Conservation (phyloP, 2,329 filamentous ascomycete species). For the Magnaporthiopsis poae region DNA sequence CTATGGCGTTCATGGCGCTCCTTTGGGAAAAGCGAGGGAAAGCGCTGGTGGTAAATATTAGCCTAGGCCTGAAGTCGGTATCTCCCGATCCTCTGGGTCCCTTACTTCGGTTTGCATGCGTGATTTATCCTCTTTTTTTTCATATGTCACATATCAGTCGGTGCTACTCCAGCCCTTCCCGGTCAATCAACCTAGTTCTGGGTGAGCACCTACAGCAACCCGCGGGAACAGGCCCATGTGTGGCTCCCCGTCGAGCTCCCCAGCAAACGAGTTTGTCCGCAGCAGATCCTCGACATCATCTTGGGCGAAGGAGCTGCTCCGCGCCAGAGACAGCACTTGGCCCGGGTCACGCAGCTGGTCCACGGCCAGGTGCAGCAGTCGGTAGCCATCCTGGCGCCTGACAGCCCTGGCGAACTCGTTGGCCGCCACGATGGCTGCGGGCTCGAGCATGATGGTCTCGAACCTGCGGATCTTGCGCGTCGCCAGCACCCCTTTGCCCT, state of each 20-base stretch:
- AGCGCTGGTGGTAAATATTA: slow-evolving; percentile 15
- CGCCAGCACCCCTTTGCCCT: slow-evolving; percentile 26
- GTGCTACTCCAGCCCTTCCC: no score
- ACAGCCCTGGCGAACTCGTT: slow-evolving; percentile 21
- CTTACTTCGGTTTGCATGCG: slow-evolving; percentile 26
- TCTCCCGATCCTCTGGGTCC: neutral
- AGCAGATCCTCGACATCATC: slow-evolving; percentile 25
- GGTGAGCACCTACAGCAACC: neutral
- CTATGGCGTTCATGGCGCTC: slow-evolving; percentile 15
- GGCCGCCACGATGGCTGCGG: slow-evolving; percentile 23
- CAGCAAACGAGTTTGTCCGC: slow-evolving; percentile 25
- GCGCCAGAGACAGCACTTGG: slow-evolving; percentile 19
- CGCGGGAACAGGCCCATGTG: slow-evolving; percentile 13
- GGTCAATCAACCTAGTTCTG: no score
- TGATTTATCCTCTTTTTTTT: slow-evolving; percentile 22
- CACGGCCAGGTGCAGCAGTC: slow-evolving; percentile 20
- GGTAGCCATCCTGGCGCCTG: slow-evolving; percentile 19
- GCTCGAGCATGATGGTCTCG: slow-evolving; percentile 32
- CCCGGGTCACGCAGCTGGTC: slow-evolving; percentile 21
- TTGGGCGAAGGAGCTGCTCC: slow-evolving; percentile 18
- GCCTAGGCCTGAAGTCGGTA: no score
- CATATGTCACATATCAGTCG: neutral
- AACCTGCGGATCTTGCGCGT: slow-evolving; percentile 22
- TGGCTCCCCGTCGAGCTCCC: slow-evolving; percentile 16
- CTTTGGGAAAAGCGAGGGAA: slow-evolving; percentile 22